phyloP scores from a whole-genome alignment of 139 green algal species.

The Chlamydomonas incerta region DNA sequence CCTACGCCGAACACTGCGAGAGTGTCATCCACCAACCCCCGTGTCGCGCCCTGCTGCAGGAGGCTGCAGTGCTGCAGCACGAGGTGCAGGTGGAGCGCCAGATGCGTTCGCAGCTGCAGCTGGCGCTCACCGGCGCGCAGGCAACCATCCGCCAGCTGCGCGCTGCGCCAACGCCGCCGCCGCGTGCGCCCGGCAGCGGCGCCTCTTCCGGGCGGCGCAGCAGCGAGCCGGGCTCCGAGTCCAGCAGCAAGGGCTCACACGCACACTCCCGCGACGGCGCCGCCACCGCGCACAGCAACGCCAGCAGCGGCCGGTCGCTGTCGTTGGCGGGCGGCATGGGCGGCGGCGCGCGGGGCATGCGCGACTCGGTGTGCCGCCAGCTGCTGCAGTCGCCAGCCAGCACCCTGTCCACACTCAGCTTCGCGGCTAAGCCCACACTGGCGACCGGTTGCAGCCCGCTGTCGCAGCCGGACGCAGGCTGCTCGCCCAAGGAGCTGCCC shows the following conservation, averaged over 20 bases:
- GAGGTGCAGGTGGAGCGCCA: not conserved
- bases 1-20: too few relatives aligned
- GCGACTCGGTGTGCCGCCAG: constrained; percentile 4
- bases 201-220: not conserved
- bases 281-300: not conserved
- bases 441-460: not conserved
- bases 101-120: not conserved
- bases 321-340: not conserved
- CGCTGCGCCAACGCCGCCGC: not conserved
- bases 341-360: not conserved
- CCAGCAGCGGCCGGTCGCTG: not conserved
- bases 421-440: too few relatives aligned
- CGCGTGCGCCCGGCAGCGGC: too few relatives aligned
- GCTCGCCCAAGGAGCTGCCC: constrained; percentile 31
- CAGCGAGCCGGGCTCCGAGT: not conserved
- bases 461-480: not conserved
- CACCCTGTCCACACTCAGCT: constrained; percentile 3
- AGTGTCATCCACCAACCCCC: too few relatives aligned
- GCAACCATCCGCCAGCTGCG: constrained; percentile 4
- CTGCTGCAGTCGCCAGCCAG: constrained; percentile 20
- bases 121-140: not conserved
- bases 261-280: too few relatives aligned
- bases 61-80: not conserved
- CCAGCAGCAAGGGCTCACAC: not conserved
- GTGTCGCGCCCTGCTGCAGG: not conserved